Percentiles rank a stretch among this genome's conserved stretches.
Conservation (phyloP, 2,329 filamentous ascomycete species). For the Monascus ruber region DNA sequence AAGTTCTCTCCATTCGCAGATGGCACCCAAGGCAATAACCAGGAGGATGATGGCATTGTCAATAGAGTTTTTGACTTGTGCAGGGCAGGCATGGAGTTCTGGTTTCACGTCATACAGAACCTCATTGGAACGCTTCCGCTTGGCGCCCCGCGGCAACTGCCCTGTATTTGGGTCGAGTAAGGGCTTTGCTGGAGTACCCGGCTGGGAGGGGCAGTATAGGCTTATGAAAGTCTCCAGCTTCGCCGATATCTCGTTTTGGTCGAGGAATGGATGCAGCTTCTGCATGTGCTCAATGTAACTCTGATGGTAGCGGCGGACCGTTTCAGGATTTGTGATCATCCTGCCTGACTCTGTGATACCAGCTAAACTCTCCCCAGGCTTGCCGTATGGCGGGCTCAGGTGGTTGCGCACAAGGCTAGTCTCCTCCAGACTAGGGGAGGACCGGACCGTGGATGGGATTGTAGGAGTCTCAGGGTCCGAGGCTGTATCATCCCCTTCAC, state of each 20-base stretch:
- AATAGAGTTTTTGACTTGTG: background rate
- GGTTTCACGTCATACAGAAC: constrained; percentile 6
- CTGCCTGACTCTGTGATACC: constrained; percentile 41
- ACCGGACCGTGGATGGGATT: constrained; percentile 11
- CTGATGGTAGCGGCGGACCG: constrained; percentile 39
- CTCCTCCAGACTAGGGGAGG: constrained; percentile 8
- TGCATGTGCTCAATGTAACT: constrained; percentile 52
- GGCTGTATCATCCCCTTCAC: constrained; percentile 57
- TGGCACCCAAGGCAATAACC: constrained; percentile 75
- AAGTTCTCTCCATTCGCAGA: constrained; percentile 47
- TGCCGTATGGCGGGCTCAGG: constrained; percentile 3
- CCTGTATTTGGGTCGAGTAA: constrained; percentile 5
- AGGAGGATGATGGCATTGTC: constrained; percentile 72
- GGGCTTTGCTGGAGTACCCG: constrained; percentile 5
- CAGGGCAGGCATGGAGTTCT: background rate
- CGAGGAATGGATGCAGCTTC: constrained; percentile 53
- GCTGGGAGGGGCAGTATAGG: constrained; percentile 30
- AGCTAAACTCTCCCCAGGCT: constrained; percentile 26
- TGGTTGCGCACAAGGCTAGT: no score
- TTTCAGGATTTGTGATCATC: constrained; percentile 42
- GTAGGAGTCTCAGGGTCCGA: constrained; percentile 32
- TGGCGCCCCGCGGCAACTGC: constrained; percentile 19
- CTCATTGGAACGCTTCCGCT: constrained; percentile 29
- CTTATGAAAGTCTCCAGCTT: constrained; percentile 43
- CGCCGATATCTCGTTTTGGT: constrained; percentile 39